A percentile compares a stretch with the other conserved stretches of the same genome.
phyloP scores from a whole-genome alignment of 441 rosid genomes.

The Biscutella auriculata region DNA sequence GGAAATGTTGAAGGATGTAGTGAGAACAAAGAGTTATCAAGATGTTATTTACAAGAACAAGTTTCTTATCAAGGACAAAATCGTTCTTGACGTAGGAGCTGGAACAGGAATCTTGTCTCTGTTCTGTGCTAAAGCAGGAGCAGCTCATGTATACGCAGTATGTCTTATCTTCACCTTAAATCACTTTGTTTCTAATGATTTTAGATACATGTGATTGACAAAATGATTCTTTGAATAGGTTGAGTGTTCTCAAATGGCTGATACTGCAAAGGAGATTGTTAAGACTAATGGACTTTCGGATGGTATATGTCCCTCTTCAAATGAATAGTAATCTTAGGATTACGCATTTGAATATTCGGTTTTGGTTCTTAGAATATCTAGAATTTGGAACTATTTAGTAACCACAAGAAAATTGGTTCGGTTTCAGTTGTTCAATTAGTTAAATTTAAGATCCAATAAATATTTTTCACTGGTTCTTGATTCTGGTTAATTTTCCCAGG shows the following conservation, averaged over 20 bases:
- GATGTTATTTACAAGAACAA: conserved; percentile 74
- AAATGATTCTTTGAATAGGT: conserved; percentile 27
- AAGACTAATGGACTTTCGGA: conserved; percentile 58
- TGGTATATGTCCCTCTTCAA: conserved; percentile 21
- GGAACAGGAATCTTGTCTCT: conserved; percentile 86
- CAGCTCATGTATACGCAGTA: conserved; percentile 79
- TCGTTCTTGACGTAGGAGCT: conserved; percentile 82
- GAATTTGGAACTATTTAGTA: no score
- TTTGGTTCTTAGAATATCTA: no score
- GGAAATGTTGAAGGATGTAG: conserved; percentile 90
- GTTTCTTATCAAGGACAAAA: conserved; percentile 70
- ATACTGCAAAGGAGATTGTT: conserved; percentile 73
- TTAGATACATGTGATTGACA: background rate
- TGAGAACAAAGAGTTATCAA: conserved; percentile 78
- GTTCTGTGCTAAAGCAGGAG: conserved; percentile 89
- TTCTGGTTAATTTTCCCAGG: no score
- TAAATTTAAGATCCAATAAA: no score
- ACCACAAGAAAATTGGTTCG: no score
- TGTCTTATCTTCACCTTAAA: conserved; percentile 5
- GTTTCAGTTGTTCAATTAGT: no score
- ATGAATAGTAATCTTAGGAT: no score
- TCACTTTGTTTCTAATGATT: background rate
- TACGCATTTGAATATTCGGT: no score
- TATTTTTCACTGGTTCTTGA: no score
- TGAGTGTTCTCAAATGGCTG: conserved; percentile 83